Base-by-base conservation (phyloP, 192 early-diverging fungal genomes). In the Entomortierella beljakovae region DNA sequence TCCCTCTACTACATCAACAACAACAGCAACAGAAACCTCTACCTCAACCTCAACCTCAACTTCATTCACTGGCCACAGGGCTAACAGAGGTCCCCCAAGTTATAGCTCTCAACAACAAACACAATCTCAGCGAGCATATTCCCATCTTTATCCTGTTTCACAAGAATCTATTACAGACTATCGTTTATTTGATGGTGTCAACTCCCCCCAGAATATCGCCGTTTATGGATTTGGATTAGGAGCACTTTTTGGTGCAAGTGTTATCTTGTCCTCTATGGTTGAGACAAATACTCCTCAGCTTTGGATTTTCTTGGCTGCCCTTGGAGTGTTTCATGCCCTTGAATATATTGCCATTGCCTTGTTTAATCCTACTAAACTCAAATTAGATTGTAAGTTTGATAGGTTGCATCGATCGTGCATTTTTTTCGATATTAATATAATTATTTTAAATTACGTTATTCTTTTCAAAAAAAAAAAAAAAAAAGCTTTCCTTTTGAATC, bases 271-370 rank as follows among this genome's bases (percentile, higher is more conserved):
- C 10, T 60, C 71, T 6, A 46, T 66, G 22, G 62, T 81, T 25
- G 23, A 80, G 50, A 57, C 80, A 20, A 57, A 64, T 29, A 71
- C 86, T n/a, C 66, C 80, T 68, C 75, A 86, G 56, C 68, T 95
- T 48, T 93, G 93, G 50, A 43, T 93, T 35, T 96, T 90, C 68
- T 54, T 95, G 18, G 80, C 81, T 2, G 70, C 87, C 3, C 80
- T 97, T 2, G 84, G 90, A 3, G 46, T 91, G 11, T 98, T 97
- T 71, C 97, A 98, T 71, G 81, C 90, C 25, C 77, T 94, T 25
- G 97, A 98, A 80, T 98, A 98, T 67, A 57, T 96, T 22, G 83
- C 89, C 9, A 96, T 95, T 20, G 96, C 95, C 6, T 82, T 96
- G 65, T 94, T 92, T 68, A 90, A 94, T 57, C 77, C 87, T 8